phyloP scores from a whole-genome alignment of 495 filamentous ascomycete species.

The Hypoxylon lienhwacheense region DNA sequence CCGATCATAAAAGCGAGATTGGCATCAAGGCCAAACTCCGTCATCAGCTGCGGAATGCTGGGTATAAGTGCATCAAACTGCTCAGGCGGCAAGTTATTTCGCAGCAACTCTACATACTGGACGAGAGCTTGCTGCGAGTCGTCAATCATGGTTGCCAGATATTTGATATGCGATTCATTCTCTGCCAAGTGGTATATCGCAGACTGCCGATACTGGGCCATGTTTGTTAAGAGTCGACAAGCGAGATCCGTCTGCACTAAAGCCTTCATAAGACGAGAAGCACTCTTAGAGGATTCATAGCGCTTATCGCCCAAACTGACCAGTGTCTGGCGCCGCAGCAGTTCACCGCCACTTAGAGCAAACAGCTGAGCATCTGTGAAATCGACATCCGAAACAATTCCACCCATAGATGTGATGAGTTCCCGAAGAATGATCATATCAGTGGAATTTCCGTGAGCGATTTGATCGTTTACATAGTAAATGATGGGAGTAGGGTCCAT shows the following conservation, averaged over 20 bases:
- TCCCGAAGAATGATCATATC: slow-evolving; percentile 89
- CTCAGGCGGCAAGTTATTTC: slow-evolving; percentile 71
- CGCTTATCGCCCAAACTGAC: slow-evolving; percentile 76
- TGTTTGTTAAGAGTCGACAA: slow-evolving; percentile 78
- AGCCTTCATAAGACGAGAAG: slow-evolving; percentile 75
- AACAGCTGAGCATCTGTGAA: slow-evolving; percentile 84
- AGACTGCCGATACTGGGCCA: slow-evolving; percentile 83
- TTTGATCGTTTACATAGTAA: slow-evolving; percentile 83
- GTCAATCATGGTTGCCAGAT: slow-evolving; percentile 82
- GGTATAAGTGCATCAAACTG: slow-evolving; percentile 86
- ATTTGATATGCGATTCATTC: slow-evolving; percentile 71
- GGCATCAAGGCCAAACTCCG: slow-evolving; percentile 78
- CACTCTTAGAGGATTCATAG: slow-evolving; percentile 61
- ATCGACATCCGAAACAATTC: slow-evolving; percentile 79
- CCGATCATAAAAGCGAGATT: slow-evolving; percentile 86
- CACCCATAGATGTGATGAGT: slow-evolving; percentile 86
- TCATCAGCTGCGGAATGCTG: slow-evolving; percentile 67
- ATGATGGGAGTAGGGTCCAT: slow-evolving; percentile 86
- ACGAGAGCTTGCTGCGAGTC: slow-evolving; percentile 81
- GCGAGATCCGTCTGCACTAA: slow-evolving; percentile 72
- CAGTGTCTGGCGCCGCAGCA: slow-evolving; percentile 77
- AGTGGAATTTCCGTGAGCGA: slow-evolving; percentile 75
- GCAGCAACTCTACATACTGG: slow-evolving; percentile 87
- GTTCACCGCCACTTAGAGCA: slow-evolving; percentile 82
- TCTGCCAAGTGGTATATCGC: slow-evolving; percentile 73